Evolutionary conservation across 2,329 filamentous ascomycete species (phyloP).

Genomic region (Aureobasidium vineae): DNA sequence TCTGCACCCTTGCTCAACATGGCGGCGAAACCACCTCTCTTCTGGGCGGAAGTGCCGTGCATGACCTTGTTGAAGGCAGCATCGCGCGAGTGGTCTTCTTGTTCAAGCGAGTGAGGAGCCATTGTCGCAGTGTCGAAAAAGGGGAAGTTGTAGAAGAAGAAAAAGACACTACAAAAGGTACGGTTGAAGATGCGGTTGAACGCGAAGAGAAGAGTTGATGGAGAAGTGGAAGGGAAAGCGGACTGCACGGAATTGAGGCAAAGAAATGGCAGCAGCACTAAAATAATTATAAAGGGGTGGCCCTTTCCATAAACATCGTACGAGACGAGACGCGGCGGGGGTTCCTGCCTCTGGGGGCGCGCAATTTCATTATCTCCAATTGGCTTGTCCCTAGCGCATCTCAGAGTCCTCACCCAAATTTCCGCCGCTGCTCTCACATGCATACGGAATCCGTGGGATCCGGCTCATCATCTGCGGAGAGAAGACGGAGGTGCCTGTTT

Average conservation of each 20-base stretch:
- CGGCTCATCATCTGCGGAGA: conserved; percentile 9
- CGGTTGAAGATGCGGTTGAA: conserved; percentile 17
- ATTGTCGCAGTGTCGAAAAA: conserved; percentile 28
- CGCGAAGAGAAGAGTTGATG: conserved; percentile 25
- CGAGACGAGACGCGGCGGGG: conserved; percentile 11
- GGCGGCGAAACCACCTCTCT: conserved; percentile 78
- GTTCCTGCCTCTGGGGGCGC: conserved; percentile 5
- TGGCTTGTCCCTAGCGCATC: conserved; percentile 15
- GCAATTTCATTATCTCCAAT: conserved; percentile 19
- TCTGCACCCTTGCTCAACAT: conserved; percentile 80
- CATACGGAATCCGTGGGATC: conserved; percentile 2
- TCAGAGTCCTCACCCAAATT: conserved; percentile 20
- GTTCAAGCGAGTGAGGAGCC: conserved; percentile 42
- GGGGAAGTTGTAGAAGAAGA: conserved; percentile 9
- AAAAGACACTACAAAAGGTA: conserved; percentile 23
- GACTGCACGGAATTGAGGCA: conserved; percentile 3
- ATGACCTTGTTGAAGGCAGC: conserved; percentile 82
- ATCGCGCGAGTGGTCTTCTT: conserved; percentile 41
- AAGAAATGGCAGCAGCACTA: conserved; percentile 20
- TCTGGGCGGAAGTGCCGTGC: conserved; percentile 69
- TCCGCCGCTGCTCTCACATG: conserved; percentile 2
- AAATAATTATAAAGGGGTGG: conserved; percentile 25
- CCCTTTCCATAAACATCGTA: conserved; percentile 22
- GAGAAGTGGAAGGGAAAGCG: conserved; percentile 6
- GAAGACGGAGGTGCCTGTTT: conserved; percentile 30